Conservation (phyloP, 495 filamentous ascomycete species). For the Penicillium antarcticum region DNA sequence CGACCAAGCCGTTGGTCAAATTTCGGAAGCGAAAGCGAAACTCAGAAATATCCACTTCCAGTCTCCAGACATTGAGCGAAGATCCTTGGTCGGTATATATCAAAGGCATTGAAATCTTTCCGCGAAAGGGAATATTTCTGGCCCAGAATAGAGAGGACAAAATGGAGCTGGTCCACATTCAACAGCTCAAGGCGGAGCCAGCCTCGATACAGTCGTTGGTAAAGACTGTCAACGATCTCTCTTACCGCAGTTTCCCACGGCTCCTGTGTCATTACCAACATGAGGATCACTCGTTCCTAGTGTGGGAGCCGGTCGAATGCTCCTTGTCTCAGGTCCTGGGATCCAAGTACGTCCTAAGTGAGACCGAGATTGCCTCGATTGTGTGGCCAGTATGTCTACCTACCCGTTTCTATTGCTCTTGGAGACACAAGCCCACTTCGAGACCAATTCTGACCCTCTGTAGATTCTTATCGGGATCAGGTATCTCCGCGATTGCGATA, state of each 20-base stretch:
- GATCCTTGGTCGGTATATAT: too few relatives aligned
- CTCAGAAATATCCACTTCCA: too few relatives aligned
- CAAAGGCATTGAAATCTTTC: not conserved
- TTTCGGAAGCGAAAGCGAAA: too few relatives aligned
- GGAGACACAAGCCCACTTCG: too few relatives aligned
- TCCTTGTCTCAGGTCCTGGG: not conserved
- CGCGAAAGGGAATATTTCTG: not conserved
- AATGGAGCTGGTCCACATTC: slow-evolving; percentile 1
- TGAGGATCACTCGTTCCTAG: not conserved
- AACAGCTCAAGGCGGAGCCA: not conserved
- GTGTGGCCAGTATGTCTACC: not conserved
- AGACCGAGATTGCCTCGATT: not conserved
- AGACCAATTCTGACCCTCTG: not conserved
- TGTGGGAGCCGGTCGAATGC: slow-evolving; percentile 2
- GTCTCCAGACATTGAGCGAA: too few relatives aligned
- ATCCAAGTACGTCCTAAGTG: not conserved
- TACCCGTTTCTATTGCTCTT: not conserved
- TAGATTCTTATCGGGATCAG: not conserved
- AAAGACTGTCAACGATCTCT: not conserved
- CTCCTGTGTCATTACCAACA: not conserved
- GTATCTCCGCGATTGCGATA: not conserved
- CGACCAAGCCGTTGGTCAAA: too few relatives aligned
- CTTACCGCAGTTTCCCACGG: not conserved
- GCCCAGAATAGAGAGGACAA: not conserved
- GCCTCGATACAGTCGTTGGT: not conserved